phyloP scores from a whole-genome alignment of 345 rosid species.

The rapeseed (Brassica napus) region Da-Ae NC_063452.1:60689501-60690000 shows the following conservation, averaged over 20 bases:
- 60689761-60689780: slow-evolving; percentile 45
- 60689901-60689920: slow-evolving; percentile 13
- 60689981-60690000: neutral
- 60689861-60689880: neutral
- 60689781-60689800: slow-evolving; percentile 56
- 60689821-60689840: slow-evolving; percentile 41
- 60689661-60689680: slow-evolving; percentile 44
- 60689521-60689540: slow-evolving; percentile 40
- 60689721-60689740: slow-evolving; percentile 42
- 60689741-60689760: slow-evolving; percentile 57
- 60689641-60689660: slow-evolving; percentile 36
- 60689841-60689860: slow-evolving; percentile 16
- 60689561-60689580: slow-evolving; percentile 50
- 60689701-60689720: slow-evolving; percentile 42
- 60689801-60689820: slow-evolving; percentile 52
- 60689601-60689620: neutral
- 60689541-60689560: slow-evolving; percentile 39
- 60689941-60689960: slow-evolving; percentile 7
- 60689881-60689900: neutral
- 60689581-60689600: neutral
- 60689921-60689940: neutral
- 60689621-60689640: slow-evolving; percentile 25
- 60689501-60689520: slow-evolving; percentile 40
- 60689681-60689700: slow-evolving; percentile 38
- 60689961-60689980: slow-evolving; percentile 4